Conservation (phyloP, 2,329 filamentous ascomycete genomes). For the Penicillium janthinellum region DNA sequence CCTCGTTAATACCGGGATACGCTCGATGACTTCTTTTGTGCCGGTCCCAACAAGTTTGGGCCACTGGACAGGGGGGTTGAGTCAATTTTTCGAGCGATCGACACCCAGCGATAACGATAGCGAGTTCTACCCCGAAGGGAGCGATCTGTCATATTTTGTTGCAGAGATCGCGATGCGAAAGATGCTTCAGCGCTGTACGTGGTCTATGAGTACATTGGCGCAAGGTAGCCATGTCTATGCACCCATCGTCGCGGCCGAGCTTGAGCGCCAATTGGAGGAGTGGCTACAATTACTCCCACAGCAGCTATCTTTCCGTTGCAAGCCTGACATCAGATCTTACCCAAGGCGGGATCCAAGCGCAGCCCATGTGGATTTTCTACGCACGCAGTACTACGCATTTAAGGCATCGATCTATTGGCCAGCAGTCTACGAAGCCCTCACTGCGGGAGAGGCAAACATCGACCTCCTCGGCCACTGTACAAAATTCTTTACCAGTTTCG, state of each 20-base stretch:
- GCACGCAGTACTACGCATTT: neutral
- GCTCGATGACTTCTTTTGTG: neutral
- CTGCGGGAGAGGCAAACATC: neutral
- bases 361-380: neutral
- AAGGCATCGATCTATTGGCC: neutral
- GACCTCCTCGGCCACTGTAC: neutral
- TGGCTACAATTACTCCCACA: neutral
- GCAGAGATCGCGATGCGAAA: slow-evolving; percentile 39
- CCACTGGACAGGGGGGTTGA: neutral
- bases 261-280: neutral
- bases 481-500: neutral
- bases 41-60: neutral
- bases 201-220: slow-evolving; percentile 20
- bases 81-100: neutral
- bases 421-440: neutral
- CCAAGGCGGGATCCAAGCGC: neutral
- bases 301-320: neutral
- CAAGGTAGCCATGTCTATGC: slow-evolving; percentile 14
- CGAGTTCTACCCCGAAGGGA: neutral
- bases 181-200: slow-evolving; percentile 36
- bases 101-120: neutral
- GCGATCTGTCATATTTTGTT: slow-evolving; percentile 30
- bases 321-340: neutral
- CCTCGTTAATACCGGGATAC: neutral
- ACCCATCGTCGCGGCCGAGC: neutral